These are phyloP conservation scores for Phytophthora macrochlamydospora DNA, from an alignment of 352 stramenopile species.

Conservation along the genomic window DNA sequence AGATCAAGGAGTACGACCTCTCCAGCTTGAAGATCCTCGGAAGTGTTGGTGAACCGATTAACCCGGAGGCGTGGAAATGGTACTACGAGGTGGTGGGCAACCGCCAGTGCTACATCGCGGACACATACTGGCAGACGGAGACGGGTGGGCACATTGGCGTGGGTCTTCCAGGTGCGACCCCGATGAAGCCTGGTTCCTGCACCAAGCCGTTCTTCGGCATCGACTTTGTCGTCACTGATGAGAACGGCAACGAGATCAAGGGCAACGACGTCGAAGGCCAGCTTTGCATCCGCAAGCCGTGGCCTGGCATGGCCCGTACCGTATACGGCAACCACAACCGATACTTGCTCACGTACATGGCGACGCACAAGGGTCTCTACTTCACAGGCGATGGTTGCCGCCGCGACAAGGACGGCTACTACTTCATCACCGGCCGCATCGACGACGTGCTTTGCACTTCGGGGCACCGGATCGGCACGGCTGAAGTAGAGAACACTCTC, in stretches of 20 bases:
- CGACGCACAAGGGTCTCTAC: conserved; percentile 97
- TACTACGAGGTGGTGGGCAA: conserved; percentile 96
- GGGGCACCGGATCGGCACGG: conserved; percentile 91
- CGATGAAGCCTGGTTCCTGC: conserved; percentile 93
- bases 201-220: conserved; percentile 97
- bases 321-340: conserved; percentile 95
- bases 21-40: conserved; percentile 94
- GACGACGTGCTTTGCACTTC: conserved; percentile 97
- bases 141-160: conserved; percentile 96
- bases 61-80: conserved; percentile 97
- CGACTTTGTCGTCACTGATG: conserved; percentile 86
- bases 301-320: conserved; percentile 96
- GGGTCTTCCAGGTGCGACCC: conserved; percentile 91
- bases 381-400: conserved; percentile 93
- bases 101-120: conserved; percentile 92
- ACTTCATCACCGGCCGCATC: conserved; percentile 98
- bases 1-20: conserved; percentile 79
- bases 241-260: conserved; percentile 89
- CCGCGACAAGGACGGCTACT: conserved; percentile 95
- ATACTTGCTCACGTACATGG: conserved; percentile 97
- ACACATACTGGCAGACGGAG: conserved; percentile 99
- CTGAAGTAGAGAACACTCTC: conserved; percentile 90
- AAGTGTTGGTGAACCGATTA: conserved; percentile 99
- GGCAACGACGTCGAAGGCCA: conserved; percentile 92
- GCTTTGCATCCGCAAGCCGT: conserved; percentile 95